phyloP scores from a whole-genome alignment of 2,329 filamentous ascomycete species.

The Penicillium digitatum region DNA sequence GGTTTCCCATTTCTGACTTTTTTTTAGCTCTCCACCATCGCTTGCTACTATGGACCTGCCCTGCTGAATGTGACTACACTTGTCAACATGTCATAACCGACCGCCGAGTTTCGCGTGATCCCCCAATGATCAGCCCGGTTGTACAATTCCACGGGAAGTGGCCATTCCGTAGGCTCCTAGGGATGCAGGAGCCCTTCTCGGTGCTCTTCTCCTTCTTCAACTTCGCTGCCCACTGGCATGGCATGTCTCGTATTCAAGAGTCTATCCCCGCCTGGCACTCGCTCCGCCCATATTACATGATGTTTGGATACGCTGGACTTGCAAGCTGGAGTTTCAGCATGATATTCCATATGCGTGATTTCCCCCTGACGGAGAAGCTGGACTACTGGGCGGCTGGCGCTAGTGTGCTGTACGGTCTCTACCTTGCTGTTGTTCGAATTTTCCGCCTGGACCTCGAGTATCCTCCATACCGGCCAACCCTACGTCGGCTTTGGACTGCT shows the following conservation, averaged over 20 bases:
- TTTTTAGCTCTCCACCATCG: conserved; percentile 72
- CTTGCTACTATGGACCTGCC: conserved; percentile 86
- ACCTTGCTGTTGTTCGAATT: conserved; percentile 75
- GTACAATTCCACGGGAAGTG: conserved; percentile 98
- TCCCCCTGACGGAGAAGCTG: conserved; percentile 78
- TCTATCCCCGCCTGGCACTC: conserved; percentile 69
- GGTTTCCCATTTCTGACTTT: conserved; percentile 13
- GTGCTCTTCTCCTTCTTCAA: conserved; percentile 93
- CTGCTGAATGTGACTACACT: conserved; percentile 92
- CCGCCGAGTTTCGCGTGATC: conserved; percentile 61
- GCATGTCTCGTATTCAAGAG: conserved; percentile 66
- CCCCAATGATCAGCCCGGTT: conserved; percentile 62
- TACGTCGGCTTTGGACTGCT: conserved; percentile 71
- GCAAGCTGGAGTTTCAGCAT: conserved; percentile 83
- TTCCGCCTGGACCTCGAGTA: conserved; percentile 69
- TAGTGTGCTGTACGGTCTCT: conserved; percentile 84
- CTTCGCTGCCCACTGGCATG: conserved; percentile 76
- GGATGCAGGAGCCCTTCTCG: conserved; percentile 91
- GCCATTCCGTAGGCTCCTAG: conserved; percentile 87
- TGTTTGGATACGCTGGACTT: conserved; percentile 75
- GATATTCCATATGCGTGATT: conserved; percentile 90
- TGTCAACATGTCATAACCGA: conserved; percentile 91
- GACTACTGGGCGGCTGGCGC: conserved; percentile 95
- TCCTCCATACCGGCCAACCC: conserved; percentile 46
- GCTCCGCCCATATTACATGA: conserved; percentile 73